Conservation (phyloP, 2,329 filamentous ascomycete genomes). For the Calonectria fujianensis region DNA sequence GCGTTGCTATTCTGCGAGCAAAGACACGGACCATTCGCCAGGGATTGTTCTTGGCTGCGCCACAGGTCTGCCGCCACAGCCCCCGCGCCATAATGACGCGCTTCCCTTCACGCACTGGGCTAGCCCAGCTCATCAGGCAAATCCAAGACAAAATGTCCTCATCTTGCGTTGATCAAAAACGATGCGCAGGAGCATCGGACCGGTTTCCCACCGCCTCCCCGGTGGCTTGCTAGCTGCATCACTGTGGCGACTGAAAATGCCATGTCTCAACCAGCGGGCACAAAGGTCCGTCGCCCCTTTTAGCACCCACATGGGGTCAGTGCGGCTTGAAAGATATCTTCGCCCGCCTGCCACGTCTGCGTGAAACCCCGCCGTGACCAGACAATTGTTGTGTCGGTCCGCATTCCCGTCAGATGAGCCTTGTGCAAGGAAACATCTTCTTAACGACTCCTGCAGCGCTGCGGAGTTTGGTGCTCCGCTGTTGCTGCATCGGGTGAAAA, state of each 20-base stretch:
- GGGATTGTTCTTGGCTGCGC: not conserved
- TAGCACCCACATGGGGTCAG: not conserved
- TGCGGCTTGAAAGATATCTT: not conserved
- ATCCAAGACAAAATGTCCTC: too few species aligned
- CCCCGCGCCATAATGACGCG: too few species aligned
- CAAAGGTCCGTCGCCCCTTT: not conserved
- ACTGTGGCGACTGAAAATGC: not conserved
- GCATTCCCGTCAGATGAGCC: not conserved
- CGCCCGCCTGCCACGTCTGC: not conserved
- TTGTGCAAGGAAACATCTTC: too few species aligned
- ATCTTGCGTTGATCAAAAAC: not conserved
- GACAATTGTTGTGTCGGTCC: slow-evolving; percentile 3
- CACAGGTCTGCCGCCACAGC: not conserved
- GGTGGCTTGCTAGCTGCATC: not conserved
- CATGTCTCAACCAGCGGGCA: not conserved
- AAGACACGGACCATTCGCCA: not conserved
- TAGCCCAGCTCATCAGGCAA: not conserved
- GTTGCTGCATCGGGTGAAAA: not conserved
- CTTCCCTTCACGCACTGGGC: not conserved
- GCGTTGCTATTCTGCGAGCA: not conserved
- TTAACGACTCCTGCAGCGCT: too few species aligned
- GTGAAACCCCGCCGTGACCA: not conserved
- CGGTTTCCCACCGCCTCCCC: not conserved
- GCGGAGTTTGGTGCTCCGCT: not conserved
- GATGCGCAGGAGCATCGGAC: not conserved